phyloP scores from a whole-genome alignment of 768 basidiomycete species.

The Psilocybe azurescens region DNA sequence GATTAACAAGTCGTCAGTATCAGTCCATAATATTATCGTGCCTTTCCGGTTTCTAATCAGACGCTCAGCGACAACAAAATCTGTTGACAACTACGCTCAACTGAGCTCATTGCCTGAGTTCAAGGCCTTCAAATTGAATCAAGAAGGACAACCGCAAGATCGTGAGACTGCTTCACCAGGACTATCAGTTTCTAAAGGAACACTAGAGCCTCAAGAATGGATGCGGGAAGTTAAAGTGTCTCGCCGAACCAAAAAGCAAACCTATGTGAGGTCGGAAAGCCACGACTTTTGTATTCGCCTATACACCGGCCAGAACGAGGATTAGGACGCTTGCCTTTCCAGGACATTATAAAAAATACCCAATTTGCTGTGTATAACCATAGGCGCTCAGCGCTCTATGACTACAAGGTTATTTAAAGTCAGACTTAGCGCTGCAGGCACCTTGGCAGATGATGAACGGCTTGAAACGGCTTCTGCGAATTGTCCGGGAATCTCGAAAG shows the following conservation, averaged over 20 bases:
- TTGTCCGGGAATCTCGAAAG: background rate
- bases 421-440: background rate
- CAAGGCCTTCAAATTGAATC: constrained; percentile 26
- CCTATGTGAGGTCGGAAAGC: constrained; percentile 28
- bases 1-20: background rate
- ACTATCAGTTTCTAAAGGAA: background rate
- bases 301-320: constrained; percentile 21
- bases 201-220: constrained; percentile 10
- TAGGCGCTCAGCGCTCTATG: background rate
- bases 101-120: constrained; percentile 26
- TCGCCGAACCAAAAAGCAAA: constrained; percentile 27
- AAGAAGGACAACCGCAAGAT: constrained; percentile 1
- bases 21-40: background rate
- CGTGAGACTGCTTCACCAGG: background rate
- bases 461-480: background rate
- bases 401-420: background rate
- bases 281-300: constrained; percentile 27
- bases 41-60: background rate
- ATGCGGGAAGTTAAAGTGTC: constrained; percentile 26
- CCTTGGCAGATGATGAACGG: background rate
- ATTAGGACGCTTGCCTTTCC: background rate
- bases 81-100: constrained; percentile 25
- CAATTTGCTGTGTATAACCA: background rate
- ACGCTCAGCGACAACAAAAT: background rate
- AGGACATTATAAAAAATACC: too few relatives aligned